Percentiles rank a stretch among this genome's conserved stretches.
Conservation (phyloP, 1,284 basidiomycete species). For the Puccinia polysora region DNA sequence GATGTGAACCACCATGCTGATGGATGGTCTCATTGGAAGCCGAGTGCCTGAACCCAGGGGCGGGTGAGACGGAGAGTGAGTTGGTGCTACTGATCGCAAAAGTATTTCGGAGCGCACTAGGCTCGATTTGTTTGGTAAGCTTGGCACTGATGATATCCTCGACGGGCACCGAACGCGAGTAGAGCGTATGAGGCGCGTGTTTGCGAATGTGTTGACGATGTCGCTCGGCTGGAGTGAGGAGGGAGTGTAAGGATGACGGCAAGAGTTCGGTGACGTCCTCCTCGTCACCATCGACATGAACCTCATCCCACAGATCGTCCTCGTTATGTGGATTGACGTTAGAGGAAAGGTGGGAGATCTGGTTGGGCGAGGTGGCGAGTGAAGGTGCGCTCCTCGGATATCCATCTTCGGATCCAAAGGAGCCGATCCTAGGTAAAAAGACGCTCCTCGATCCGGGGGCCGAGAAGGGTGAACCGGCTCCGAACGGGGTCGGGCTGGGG, state of each 20-base stretch:
- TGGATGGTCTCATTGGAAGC: slow-evolving; percentile 15
- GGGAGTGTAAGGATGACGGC: slow-evolving; percentile 76
- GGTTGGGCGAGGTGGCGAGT: slow-evolving; percentile 43
- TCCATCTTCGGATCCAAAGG: slow-evolving; percentile 47
- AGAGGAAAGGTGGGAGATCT: background rate
- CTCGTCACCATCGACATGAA: slow-evolving; percentile 55
- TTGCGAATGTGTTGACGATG: slow-evolving; percentile 56
- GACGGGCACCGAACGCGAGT: slow-evolving; percentile 32
- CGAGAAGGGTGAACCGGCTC: slow-evolving; percentile 61
- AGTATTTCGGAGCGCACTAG: slow-evolving; percentile 9
- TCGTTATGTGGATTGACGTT: background rate
- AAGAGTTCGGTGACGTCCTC: slow-evolving; percentile 67
- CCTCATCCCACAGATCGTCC: slow-evolving; percentile 28
- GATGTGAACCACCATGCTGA: slow-evolving; percentile 9
- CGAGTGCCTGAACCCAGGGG: slow-evolving; percentile 15
- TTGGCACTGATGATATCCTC: slow-evolving; percentile 27
- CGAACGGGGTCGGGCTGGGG: slow-evolving; percentile 42
- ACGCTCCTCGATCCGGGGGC: slow-evolving; percentile 63
- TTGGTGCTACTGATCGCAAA: background rate
- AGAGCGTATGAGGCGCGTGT: slow-evolving; percentile 30
- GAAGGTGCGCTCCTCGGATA: slow-evolving; percentile 45
- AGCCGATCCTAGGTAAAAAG: slow-evolving; percentile 58
- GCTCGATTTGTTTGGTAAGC: slow-evolving; percentile 15
- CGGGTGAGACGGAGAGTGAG: slow-evolving; percentile 32
- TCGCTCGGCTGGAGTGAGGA: slow-evolving; percentile 76